These are phyloP conservation scores for Naganishia albida DNA, from an alignment of 1,284 basidiomycete species.

Conservation along the genomic window DNA sequence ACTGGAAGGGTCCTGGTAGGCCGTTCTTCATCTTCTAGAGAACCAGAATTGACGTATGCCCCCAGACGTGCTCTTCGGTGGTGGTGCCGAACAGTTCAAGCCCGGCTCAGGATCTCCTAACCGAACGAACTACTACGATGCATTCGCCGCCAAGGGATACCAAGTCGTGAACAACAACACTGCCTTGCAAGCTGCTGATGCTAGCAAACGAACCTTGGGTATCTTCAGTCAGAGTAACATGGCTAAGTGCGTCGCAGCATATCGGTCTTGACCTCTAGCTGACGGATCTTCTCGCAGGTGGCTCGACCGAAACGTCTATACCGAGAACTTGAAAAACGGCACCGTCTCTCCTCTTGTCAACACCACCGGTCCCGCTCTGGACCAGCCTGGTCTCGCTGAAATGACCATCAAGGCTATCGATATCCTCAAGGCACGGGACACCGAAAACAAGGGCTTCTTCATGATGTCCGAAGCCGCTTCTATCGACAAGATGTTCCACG, in stretches of 20 bases:
- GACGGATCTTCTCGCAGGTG: slow-evolving; percentile 32
- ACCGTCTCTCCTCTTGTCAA: slow-evolving; percentile 28
- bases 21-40: too few relatives aligned
- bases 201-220: slow-evolving; percentile 50
- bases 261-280: background rate
- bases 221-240: slow-evolving; percentile 54
- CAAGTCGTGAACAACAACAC: slow-evolving; percentile 52
- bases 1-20: slow-evolving; percentile 45
- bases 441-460: slow-evolving; percentile 47
- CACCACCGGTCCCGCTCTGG: slow-evolving; percentile 40
- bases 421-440: slow-evolving; percentile 49
- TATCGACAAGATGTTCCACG: slow-evolving; percentile 55
- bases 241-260: slow-evolving; percentile 43
- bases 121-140: slow-evolving; percentile 52
- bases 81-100: slow-evolving; percentile 52
- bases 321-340: slow-evolving; percentile 42
- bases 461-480: slow-evolving; percentile 56
- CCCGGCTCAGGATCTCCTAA: slow-evolving; percentile 38
- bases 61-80: slow-evolving; percentile 47
- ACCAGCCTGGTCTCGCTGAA: slow-evolving; percentile 55
- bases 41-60: slow-evolving; percentile 39
- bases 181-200: slow-evolving; percentile 47
- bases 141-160: slow-evolving; percentile 51
- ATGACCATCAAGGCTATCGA: slow-evolving; percentile 56
- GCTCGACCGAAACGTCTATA: slow-evolving; percentile 54